Conservation (phyloP, 179 eudicot species). For the Corrigiola litoralis region DNA sequence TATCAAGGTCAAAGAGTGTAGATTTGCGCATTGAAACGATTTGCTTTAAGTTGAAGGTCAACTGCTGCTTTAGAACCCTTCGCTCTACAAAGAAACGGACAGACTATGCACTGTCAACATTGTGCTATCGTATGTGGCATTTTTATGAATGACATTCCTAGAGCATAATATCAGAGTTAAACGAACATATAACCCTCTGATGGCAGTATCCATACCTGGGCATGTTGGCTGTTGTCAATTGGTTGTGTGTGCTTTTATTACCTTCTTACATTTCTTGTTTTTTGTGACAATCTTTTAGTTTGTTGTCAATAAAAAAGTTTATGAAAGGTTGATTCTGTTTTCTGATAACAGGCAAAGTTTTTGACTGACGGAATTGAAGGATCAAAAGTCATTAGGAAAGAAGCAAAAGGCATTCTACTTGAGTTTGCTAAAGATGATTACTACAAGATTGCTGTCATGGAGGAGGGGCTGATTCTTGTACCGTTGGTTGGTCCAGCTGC, state of each 20-base stretch:
- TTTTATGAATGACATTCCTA: too few relatives aligned
- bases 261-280: not conserved
- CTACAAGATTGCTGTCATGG: constrained; percentile 56
- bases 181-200: too few relatives aligned
- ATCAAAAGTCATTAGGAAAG: constrained; percentile 51
- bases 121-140: too few relatives aligned
- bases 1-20: too few relatives aligned
- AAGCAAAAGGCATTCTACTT: constrained; percentile 57
- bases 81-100: too few relatives aligned
- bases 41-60: not conserved
- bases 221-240: not conserved
- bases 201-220: too few relatives aligned
- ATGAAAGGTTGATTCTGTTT: constrained; percentile 1
- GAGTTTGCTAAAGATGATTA: constrained; percentile 70
- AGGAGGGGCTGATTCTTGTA: constrained; percentile 75
- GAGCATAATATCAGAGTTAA: too few relatives aligned
- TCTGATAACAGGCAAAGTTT: constrained; percentile 55
- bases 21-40: too few relatives aligned
- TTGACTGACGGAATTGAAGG: constrained; percentile 45
- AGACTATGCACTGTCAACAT: too few relatives aligned
- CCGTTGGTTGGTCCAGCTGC: constrained; percentile 83
- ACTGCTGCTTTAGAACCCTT: too few relatives aligned
- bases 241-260: not conserved
- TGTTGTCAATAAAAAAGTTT: not conserved
- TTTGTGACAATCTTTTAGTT: not conserved